phyloP scores from a whole-genome alignment of 306 rosid species.

The Quercus suber region DNA sequence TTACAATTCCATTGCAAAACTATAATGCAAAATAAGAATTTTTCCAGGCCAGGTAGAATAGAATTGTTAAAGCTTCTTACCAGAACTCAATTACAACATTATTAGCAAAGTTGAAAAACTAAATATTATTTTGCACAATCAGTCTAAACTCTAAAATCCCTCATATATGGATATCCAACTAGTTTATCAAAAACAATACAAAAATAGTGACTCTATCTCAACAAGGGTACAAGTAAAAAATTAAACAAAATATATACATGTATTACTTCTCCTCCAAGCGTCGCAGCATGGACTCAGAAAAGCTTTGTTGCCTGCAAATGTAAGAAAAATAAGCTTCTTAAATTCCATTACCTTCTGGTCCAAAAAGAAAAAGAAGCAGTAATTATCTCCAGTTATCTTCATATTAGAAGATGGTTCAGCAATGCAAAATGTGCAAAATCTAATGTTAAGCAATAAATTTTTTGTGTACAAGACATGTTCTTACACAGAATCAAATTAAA shows the following conservation, averaged over 20 bases:
- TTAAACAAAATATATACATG: background rate
- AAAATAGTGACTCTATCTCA: background rate
- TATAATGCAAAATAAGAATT: background rate
- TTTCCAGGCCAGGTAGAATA: background rate
- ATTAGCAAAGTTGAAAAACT: background rate
- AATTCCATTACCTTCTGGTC: background rate
- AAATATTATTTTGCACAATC: background rate
- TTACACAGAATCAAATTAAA: no score
- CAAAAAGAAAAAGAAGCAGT: no score
- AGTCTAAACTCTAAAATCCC: background rate
- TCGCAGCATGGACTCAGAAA: conserved; percentile 72
- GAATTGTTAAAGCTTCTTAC: background rate
- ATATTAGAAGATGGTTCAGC: background rate
- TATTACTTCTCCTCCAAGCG: conserved; percentile 75
- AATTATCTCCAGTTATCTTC: background rate
- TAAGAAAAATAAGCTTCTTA: conserved; percentile 12
- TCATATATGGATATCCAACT: background rate
- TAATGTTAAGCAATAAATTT: no score
- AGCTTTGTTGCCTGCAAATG: conserved; percentile 80
- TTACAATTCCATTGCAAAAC: no score
- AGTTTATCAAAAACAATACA: background rate
- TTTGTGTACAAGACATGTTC: no score
- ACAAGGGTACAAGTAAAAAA: background rate
- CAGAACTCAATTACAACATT: background rate
- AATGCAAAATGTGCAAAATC: background rate